Base-by-base conservation (phyloP, 129 eudicot species). In the Centrapalus pauciflorus region DNA sequence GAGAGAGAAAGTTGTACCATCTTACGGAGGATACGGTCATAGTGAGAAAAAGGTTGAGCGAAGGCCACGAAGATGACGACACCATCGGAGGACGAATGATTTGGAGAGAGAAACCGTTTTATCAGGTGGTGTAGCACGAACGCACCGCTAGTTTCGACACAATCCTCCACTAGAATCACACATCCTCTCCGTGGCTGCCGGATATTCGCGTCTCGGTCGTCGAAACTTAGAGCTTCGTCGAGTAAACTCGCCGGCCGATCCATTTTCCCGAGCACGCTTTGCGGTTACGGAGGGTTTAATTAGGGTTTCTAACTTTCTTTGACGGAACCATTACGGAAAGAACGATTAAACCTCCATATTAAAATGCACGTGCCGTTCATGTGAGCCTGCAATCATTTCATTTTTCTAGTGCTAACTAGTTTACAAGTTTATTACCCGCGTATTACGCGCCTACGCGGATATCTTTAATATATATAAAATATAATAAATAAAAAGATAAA, bases 1-100 rank as follows among this genome's bases (percentile, higher is more conserved):
- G 55, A 61, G 19, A 43, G 28, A 72, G 50, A 48, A 27, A 51
- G 70, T 20, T 7, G 23, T 76, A 90, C 97, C 90, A 84, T 70
- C 70, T 82, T 88, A 30, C 96, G 98, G 40, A 93, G 96, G 41
- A 93, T 73, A 60, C 98, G 96, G 45, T 93, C 96, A 40, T 93
- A 93, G 77, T 93, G 96, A 65, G 95, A 83, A 80, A 93, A 93
- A 17, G 98, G 88, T 27, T 93, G 92, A 66, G 96, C 81, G 49
- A 88, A 85, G 19, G 96, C 85, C 37, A 93, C 66, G 74, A 88
- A 76, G 57, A 93, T 72, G 69, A 89, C 79, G 79, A 77, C 10
- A 66, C 27, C 46, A 58, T 74, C 74, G 60, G 75, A 52, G 0
- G 88, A 77, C 7, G 88, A 60, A 64, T 57, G 66, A 65, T 64